Conservation (phyloP, 768 basidiomycete genomes). For the Boletus fagicola region DNA sequence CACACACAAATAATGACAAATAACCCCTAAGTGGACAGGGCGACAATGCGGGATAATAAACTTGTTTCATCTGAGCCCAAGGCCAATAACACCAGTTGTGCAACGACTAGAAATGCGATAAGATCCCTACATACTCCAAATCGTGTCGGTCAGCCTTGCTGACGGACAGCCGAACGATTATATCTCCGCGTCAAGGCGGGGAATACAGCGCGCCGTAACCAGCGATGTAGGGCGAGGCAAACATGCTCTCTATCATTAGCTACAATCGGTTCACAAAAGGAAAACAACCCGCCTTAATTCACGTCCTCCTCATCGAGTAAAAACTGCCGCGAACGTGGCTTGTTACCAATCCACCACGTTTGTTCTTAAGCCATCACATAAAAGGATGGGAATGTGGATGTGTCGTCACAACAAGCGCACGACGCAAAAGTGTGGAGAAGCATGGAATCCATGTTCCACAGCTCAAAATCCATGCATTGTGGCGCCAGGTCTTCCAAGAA, state of each 20-base stretch:
- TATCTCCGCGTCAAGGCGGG: too few species aligned
- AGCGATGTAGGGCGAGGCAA: too few species aligned
- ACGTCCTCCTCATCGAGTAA: not conserved
- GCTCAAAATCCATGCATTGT: not conserved
- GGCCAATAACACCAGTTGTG: too few species aligned
- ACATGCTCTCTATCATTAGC: not conserved
- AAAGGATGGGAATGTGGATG: not conserved
- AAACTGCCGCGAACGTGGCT: not conserved
- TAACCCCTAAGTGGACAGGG: not conserved
- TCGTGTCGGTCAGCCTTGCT: not conserved
- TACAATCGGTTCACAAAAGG: not conserved
- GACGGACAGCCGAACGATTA: not conserved
- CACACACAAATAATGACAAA: slow-evolving; percentile 18
- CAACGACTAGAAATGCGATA: too few species aligned
- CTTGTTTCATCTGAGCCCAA: not conserved
- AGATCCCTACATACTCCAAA: not conserved
- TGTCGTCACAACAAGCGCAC: not conserved
- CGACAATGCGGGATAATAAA: not conserved
- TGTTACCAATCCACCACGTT: not conserved
- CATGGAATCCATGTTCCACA: not conserved
- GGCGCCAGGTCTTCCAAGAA: not conserved
- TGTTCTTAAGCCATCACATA: not conserved
- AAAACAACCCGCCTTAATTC: not conserved
- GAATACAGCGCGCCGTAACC: not conserved
- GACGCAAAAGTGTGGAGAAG: not conserved